phyloP scores from a whole-genome alignment of 352 stramenopile genomes.

The Globisporangium barbulae region DNA sequence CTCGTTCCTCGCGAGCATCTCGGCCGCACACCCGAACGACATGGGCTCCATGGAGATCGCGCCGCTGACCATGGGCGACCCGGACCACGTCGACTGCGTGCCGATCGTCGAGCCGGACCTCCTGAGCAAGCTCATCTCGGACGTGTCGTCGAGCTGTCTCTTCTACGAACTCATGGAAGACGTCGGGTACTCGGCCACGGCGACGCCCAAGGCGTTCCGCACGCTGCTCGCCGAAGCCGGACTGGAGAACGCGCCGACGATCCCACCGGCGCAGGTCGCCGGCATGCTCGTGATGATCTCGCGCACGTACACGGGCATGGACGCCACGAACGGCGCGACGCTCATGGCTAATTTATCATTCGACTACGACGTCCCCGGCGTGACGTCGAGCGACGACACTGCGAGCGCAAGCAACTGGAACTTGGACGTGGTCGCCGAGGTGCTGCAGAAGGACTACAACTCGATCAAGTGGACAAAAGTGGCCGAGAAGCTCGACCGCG shows the following conservation, averaged over 20 bases:
- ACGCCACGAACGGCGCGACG: slow-evolving; percentile 64
- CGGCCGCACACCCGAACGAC: slow-evolving; percentile 79
- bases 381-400: slow-evolving; percentile 21
- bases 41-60: slow-evolving; percentile 85
- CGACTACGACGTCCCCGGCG: slow-evolving; percentile 51
- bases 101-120: slow-evolving; percentile 52
- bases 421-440: slow-evolving; percentile 82
- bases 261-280: slow-evolving; percentile 83
- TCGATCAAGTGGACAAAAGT: slow-evolving; percentile 88
- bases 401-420: slow-evolving; percentile 46
- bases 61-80: slow-evolving; percentile 83
- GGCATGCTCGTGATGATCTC: slow-evolving; percentile 88
- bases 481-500: slow-evolving; percentile 78
- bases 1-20: slow-evolving; percentile 84
- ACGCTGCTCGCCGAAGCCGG: slow-evolving; percentile 81
- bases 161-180: slow-evolving; percentile 92
- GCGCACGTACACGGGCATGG: slow-evolving; percentile 69
- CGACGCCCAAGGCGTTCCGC: slow-evolving; percentile 73
- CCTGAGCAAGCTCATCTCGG: slow-evolving; percentile 73
- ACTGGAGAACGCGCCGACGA: slow-evolving; percentile 72
- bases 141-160: slow-evolving; percentile 74
- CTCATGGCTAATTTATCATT: slow-evolving; percentile 81
- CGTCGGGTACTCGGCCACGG: slow-evolving; percentile 84
- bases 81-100: slow-evolving; percentile 82
- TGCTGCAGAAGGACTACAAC: slow-evolving; percentile 79